Evolutionary conservation across 2,329 filamentous ascomycete species (phyloP).

Genomic region (Penicillium sp.): DNA sequence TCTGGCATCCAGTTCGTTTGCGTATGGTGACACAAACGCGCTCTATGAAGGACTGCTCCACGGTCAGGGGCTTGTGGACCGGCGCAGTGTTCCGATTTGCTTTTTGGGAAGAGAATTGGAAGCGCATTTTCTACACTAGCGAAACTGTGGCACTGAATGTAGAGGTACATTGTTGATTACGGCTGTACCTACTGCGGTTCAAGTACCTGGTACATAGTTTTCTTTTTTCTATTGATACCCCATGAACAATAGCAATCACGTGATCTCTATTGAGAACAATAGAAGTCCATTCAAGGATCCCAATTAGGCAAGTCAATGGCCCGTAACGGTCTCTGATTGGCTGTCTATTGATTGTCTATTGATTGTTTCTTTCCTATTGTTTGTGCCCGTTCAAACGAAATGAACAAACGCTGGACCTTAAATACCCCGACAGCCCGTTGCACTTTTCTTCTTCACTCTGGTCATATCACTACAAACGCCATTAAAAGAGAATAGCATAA

Average conservation of each 20-base stretch:
- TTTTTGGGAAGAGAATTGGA: constrained; percentile 18
- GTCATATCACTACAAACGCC: background rate
- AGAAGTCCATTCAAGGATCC: constrained; percentile 1
- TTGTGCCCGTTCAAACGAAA: background rate
- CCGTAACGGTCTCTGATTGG: constrained; percentile 1
- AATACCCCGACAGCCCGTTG: background rate
- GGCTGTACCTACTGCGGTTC: background rate
- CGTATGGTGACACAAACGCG: constrained; percentile 12
- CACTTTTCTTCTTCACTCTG: background rate
- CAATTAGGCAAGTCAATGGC: constrained; percentile 5
- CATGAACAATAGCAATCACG: constrained; percentile 7
- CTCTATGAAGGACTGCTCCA: constrained; percentile 16
- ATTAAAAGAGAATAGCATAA: background rate
- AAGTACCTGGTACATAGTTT: constrained; percentile 3
- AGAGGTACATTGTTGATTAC: background rate
- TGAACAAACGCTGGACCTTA: background rate
- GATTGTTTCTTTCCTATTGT: constrained; percentile 7
- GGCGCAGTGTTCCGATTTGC: constrained; percentile 17
- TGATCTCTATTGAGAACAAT: constrained; percentile 9
- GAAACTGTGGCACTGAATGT: background rate
- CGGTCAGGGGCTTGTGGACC: constrained; percentile 14
- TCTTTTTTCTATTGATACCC: background rate
- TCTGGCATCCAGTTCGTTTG: constrained; percentile 10
- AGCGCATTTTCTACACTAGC: constrained; percentile 12
- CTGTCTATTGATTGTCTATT: constrained; percentile 3